phyloP scores from a whole-genome alignment of 1,284 basidiomycete genomes.

The Apiotrichum porosum region DNA sequence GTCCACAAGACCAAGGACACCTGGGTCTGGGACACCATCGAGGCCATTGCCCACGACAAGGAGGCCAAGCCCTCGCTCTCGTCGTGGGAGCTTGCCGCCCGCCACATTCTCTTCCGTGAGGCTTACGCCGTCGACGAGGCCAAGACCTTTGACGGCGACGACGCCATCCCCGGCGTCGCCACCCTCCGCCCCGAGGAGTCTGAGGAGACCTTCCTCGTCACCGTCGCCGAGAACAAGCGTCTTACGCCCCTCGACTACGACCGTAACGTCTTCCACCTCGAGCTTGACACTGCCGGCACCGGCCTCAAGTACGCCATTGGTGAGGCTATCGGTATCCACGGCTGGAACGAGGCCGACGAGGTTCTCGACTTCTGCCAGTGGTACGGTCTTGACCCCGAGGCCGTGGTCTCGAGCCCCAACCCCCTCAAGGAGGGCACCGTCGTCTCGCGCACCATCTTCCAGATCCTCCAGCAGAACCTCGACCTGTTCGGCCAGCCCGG shows the following conservation, averaged over 20 bases:
- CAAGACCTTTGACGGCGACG: constrained; percentile 35
- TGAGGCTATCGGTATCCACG: constrained; percentile 94
- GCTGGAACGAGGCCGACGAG: constrained; percentile 92
- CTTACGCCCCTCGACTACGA: constrained; percentile 93
- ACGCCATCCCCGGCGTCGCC: constrained; percentile 52
- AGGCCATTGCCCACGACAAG: constrained; percentile 38
- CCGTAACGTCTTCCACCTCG: constrained; percentile 98
- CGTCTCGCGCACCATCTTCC: constrained; percentile 86
- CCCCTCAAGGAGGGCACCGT: constrained; percentile 51
- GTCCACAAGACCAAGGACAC: constrained; percentile 37
- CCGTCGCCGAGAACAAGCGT: constrained; percentile 87
- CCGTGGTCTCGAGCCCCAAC: constrained; percentile 76
- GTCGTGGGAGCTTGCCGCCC: constrained; percentile 80
- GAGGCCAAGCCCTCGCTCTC: constrained; percentile 37
- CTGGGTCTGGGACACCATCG: constrained; percentile 48
- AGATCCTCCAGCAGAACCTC: constrained; percentile 91
- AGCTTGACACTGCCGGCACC: constrained; percentile 87
- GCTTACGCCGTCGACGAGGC: constrained; percentile 57
- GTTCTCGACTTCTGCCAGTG: constrained; percentile 83
- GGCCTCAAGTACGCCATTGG: constrained; percentile 93
- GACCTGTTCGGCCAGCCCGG: constrained; percentile 94
- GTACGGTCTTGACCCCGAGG: constrained; percentile 82
- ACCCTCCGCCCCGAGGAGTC: constrained; percentile 76
- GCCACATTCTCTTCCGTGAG: constrained; percentile 80
- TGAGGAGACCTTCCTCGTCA: constrained; percentile 89